Evolutionary conservation across 2,329 filamentous ascomycete genomes (phyloP).

Genomic region (Cladophialophora chaetospira): DNA sequence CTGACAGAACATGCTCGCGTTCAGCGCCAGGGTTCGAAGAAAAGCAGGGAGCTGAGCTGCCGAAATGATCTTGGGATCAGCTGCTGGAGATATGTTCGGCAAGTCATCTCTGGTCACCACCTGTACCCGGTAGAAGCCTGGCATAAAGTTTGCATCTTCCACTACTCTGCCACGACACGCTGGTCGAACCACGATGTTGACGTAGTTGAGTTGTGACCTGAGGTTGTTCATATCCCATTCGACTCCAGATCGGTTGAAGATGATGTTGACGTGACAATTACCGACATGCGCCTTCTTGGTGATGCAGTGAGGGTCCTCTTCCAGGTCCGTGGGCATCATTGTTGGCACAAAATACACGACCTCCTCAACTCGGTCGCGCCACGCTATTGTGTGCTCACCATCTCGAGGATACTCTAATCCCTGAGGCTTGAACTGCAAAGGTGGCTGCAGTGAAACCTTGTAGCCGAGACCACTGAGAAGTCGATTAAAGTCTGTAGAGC

Average conservation of each 20-base stretch:
- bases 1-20: slow-evolving; percentile 87
- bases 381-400: slow-evolving; percentile 86
- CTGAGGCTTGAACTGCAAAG: slow-evolving; percentile 82
- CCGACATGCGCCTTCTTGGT: slow-evolving; percentile 94
- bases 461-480: slow-evolving; percentile 83
- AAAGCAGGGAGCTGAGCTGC: slow-evolving; percentile 80
- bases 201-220: slow-evolving; percentile 91
- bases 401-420: slow-evolving; percentile 83
- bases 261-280: slow-evolving; percentile 96
- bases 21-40: slow-evolving; percentile 84
- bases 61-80: slow-evolving; percentile 85
- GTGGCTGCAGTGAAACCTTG: slow-evolving; percentile 75
- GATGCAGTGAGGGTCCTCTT: slow-evolving; percentile 72
- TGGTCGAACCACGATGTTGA: slow-evolving; percentile 94
- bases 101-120: slow-evolving; percentile 87
- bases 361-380: slow-evolving; percentile 92
- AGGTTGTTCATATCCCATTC: slow-evolving; percentile 90
- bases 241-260: slow-evolving; percentile 94
- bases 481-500: slow-evolving; percentile 82
- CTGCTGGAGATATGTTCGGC: slow-evolving; percentile 86
- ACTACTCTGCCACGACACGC: slow-evolving; percentile 53
- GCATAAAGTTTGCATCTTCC: slow-evolving; percentile 34
- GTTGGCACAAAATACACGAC: slow-evolving; percentile 95
- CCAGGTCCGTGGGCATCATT: slow-evolving; percentile 89
- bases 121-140: slow-evolving; percentile 80